These are phyloP conservation scores for Hura crepitans DNA, from an alignment of 441 rosid genomes.

Conservation along the genomic window DNA sequence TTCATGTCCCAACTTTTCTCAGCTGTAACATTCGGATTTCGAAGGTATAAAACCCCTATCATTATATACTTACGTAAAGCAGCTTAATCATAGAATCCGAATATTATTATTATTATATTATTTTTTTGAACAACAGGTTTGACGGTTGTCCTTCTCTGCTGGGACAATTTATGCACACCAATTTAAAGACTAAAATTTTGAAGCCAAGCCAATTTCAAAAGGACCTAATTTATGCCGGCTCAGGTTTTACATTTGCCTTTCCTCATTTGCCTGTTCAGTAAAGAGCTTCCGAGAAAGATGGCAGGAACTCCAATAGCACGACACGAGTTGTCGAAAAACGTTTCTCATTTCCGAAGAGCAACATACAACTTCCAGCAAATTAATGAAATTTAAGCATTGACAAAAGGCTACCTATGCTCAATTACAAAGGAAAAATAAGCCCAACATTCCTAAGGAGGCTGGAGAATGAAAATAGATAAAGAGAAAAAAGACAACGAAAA, in stretches of 20 bases:
- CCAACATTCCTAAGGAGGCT: conserved; percentile 4
- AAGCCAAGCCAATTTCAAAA: too few species aligned
- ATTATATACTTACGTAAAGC: background rate
- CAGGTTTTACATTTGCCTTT: too few species aligned
- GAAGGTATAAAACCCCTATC: background rate
- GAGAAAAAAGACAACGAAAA: background rate
- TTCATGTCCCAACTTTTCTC: background rate
- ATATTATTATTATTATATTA: too few species aligned
- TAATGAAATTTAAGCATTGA: conserved; percentile 26
- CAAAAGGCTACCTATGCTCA: background rate
- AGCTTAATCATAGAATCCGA: background rate
- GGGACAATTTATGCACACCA: too few species aligned
- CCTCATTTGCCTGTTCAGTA: too few species aligned
- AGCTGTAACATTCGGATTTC: background rate
- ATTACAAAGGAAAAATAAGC: conserved; percentile 14
- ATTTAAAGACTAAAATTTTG: too few species aligned
- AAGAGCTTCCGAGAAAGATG: background rate
- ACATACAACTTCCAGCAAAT: conserved; percentile 25
- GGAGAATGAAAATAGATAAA: background rate
- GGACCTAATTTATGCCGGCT: too few species aligned
- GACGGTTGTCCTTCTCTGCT: background rate
- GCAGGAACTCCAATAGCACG: background rate
- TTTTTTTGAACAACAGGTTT: conserved; percentile 7
- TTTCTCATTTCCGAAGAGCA: conserved; percentile 3
- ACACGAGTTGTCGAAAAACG: background rate